A percentile compares a stretch with the other conserved stretches of the same genome.
Evolutionary conservation across 805 yeast genomes (phyloP).

Genomic region (Suhomyces pyralidae): DNA sequence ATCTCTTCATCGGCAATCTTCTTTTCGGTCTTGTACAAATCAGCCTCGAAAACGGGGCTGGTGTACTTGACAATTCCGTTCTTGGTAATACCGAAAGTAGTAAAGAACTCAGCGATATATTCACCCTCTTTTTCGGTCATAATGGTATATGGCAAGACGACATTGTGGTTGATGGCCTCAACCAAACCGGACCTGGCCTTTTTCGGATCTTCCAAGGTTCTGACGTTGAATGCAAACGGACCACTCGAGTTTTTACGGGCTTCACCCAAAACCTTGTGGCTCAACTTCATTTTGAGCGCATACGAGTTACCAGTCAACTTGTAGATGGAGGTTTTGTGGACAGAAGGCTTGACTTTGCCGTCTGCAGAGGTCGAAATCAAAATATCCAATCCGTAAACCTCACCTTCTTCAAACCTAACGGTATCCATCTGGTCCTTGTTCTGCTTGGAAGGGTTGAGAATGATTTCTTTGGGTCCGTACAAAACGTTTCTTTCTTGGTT

Average conservation of each 20-base stretch:
- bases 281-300: slow-evolving; percentile 66
- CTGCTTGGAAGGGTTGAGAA: slow-evolving; percentile 67
- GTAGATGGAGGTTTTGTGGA: slow-evolving; percentile 64
- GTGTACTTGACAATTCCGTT: slow-evolving; percentile 68
- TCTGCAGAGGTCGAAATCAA: slow-evolving; percentile 60
- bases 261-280: slow-evolving; percentile 64
- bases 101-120: slow-evolving; percentile 65
- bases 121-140: slow-evolving; percentile 65
- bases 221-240: slow-evolving; percentile 64
- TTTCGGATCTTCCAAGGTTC: slow-evolving; percentile 64
- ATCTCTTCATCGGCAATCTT: slow-evolving; percentile 50
- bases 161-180: slow-evolving; percentile 67
- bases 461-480: slow-evolving; percentile 73
- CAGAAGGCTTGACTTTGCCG: slow-evolving; percentile 62
- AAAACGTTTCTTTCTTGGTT: slow-evolving; percentile 64
- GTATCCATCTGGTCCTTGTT: slow-evolving; percentile 64
- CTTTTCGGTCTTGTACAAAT: slow-evolving; percentile 54
- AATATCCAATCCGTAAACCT: slow-evolving; percentile 75
- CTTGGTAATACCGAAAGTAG: slow-evolving; percentile 73
- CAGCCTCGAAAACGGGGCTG: slow-evolving; percentile 48
- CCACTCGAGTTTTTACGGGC: slow-evolving; percentile 62
- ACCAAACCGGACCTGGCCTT: slow-evolving; percentile 71
- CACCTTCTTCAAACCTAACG: slow-evolving; percentile 65
- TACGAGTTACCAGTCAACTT: slow-evolving; percentile 69
- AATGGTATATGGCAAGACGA: slow-evolving; percentile 66